phyloP scores from a whole-genome alignment of 768 basidiomycete species.

The Coprinopsis cinerea region DNA sequence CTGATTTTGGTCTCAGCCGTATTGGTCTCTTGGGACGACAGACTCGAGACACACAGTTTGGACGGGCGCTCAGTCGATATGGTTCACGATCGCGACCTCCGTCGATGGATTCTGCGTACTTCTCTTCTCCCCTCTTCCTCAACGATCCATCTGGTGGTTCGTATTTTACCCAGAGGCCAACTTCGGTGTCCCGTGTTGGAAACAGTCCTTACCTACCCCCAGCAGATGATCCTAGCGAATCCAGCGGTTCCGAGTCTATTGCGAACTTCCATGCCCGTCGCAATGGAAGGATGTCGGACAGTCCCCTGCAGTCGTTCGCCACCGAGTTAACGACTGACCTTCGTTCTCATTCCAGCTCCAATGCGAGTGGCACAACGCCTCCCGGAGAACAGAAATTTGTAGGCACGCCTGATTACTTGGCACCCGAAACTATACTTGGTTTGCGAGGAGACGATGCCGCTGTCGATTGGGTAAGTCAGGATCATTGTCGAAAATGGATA shows the following conservation, averaged over 20 bases:
- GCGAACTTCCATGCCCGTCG: slow-evolving; percentile 49
- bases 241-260: slow-evolving; percentile 75
- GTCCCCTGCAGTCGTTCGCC: slow-evolving; percentile 83
- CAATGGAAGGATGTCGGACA: slow-evolving; percentile 51
- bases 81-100: slow-evolving; percentile 76
- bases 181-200: slow-evolving; percentile 51
- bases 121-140: slow-evolving; percentile 69
- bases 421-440: slow-evolving; percentile 93
- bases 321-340: slow-evolving; percentile 80
- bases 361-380: slow-evolving; percentile 52
- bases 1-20: slow-evolving; percentile 94
- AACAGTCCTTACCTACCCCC: slow-evolving; percentile 62
- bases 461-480: slow-evolving; percentile 86
- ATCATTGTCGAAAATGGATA: not conserved
- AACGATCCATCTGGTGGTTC: slow-evolving; percentile 60
- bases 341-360: slow-evolving; percentile 67
- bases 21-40: slow-evolving; percentile 98
- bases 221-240: slow-evolving; percentile 82
- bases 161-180: slow-evolving; percentile 72
- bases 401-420: slow-evolving; percentile 96
- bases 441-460: slow-evolving; percentile 90
- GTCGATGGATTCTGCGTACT: slow-evolving; percentile 72
- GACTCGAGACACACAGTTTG: slow-evolving; percentile 63
- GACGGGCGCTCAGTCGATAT: slow-evolving; percentile 44
- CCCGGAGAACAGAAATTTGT: slow-evolving; percentile 91